Base-by-base conservation (phyloP, 1,139 yeast genomes). In the Pichia inconspicua region DNA sequence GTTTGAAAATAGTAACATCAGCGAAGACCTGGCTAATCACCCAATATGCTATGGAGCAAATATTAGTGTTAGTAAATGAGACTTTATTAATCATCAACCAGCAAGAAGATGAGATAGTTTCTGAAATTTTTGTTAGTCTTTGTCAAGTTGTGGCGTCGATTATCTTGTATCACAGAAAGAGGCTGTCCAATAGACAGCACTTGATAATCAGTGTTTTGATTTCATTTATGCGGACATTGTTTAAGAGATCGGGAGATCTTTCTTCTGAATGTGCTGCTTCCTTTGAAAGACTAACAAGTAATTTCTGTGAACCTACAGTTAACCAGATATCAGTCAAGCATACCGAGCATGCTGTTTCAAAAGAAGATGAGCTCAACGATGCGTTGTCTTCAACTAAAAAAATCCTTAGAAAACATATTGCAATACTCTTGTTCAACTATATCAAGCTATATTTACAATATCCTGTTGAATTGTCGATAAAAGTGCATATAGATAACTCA, bases 101-200 rank as follows among this genome's bases (percentile, higher is more conserved):
- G 14, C 34, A 12, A 30, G 34, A 11, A 30, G 34, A 30, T 10
- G 34, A 30, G 7, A 30, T 5, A 30, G 10, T 12, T 9, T 34
- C 37, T 15, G 37, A 34, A 15, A 37, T 10, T 22, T 80, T 71
- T 58, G 53, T 66, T 3, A 54, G 60, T 9, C 53, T 74, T 2
- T 67, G 78, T 1, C 77, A 74, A 48, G 64, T 75, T 0, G 55
- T 80, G 31, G 79, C 90, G 0, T 72, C 70, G 32, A 66, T 84
- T 2, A 64, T 89, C 12, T 67, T 86, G 27, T 75, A 77, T 60
- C 94, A 88, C 56, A 74, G 96, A 47, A 78, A 70, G 60, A 77
- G 90, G 58, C 67, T 88, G 32, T 70, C 82, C 0, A 79, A 84
- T 32, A 78, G 97, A 61, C 81, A 85, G 58, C 96, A 88, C 61